A percentile compares a stretch with the other conserved stretches of the same genome.
Conservation (phyloP, 192 early-diverging fungal species). For the Spizellomyces sp. region DNA sequence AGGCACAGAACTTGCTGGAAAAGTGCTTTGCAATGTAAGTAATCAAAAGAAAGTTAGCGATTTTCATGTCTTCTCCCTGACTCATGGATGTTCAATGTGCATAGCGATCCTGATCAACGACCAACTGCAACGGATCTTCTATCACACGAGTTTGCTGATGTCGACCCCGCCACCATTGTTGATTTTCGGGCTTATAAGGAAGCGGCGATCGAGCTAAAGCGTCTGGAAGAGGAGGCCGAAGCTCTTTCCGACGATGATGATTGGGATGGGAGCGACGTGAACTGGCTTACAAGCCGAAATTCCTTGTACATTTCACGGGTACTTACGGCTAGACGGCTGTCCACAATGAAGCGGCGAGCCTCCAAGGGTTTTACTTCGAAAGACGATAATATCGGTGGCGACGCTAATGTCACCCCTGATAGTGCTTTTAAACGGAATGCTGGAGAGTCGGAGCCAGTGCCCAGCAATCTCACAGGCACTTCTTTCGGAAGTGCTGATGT, state of each 20-base stretch:
- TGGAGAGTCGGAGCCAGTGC: too few relatives aligned
- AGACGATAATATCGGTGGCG: too few relatives aligned
- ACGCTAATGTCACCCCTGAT: too few relatives aligned
- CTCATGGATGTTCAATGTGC: neutral
- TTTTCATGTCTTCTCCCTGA: neutral
- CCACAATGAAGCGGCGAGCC: neutral
- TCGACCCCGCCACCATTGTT: constrained; percentile 23
- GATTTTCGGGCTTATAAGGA: constrained; percentile 38
- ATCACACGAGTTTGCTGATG: constrained; percentile 66
- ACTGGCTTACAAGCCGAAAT: constrained; percentile 6
- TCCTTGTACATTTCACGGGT: constrained; percentile 7
- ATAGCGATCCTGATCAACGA: constrained; percentile 72
- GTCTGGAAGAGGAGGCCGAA: constrained; percentile 20
- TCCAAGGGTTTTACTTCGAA: neutral
- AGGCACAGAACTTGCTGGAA: constrained; percentile 73
- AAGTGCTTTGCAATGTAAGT: constrained; percentile 78
- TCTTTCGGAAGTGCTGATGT: too few relatives aligned
- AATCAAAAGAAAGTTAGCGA: too few relatives aligned
- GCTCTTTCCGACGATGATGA: constrained; percentile 2
- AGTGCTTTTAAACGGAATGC: too few relatives aligned
- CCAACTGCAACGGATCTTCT: constrained; percentile 77
- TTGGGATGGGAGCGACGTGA: neutral
- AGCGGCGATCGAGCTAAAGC: constrained; percentile 33
- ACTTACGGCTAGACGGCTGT: neutral
- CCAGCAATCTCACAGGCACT: too few relatives aligned